These are phyloP conservation scores for Suzukiozyma palmioleophila DNA, from an alignment of 1,139 yeast species.

Conservation along the genomic window DNA sequence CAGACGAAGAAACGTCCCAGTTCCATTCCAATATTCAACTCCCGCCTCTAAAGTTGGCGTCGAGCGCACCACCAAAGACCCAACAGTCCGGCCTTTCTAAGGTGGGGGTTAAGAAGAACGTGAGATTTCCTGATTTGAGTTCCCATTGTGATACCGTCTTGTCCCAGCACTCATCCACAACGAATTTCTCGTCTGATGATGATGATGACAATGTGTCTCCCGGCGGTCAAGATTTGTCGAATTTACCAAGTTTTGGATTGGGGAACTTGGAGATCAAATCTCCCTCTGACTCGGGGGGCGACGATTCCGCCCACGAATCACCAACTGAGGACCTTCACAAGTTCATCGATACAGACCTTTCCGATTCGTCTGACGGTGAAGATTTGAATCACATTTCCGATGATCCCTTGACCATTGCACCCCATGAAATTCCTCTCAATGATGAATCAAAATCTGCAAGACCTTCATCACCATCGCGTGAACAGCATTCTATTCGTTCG, in stretches of 20 bases:
- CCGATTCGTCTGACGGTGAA: constrained; percentile 12
- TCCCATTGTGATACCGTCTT: constrained; percentile 19
- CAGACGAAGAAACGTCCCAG: constrained; percentile 12
- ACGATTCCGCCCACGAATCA: constrained; percentile 6
- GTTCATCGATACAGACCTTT: constrained; percentile 2
- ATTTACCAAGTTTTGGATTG: constrained; percentile 10
- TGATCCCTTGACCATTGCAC: background rate
- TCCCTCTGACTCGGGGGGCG: constrained; percentile 3
- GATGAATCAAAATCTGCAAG: constrained; percentile 5
- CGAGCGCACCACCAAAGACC: constrained; percentile 3
- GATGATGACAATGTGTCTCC: constrained; percentile 4
- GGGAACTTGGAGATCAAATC: constrained; percentile 5
- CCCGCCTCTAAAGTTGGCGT: constrained; percentile 10
- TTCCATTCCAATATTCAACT: constrained; percentile 13
- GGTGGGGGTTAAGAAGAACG: constrained; percentile 14
- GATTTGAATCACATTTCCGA: constrained; percentile 1
- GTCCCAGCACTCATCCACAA: constrained; percentile 23
- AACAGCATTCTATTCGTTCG: constrained; percentile 3
- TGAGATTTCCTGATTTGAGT: constrained; percentile 28
- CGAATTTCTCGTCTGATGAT: constrained; percentile 10
- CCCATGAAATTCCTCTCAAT: constrained; percentile 6
- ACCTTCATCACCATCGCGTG: constrained; percentile 2
- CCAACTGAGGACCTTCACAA: background rate
- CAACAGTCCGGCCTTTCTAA: constrained; percentile 5
- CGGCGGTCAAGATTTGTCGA: background rate